A percentile compares a stretch with the other conserved stretches of the same genome.
Evolutionary conservation across 2,329 filamentous ascomycete species (phyloP).

Genomic region (Paraconiothyrium brasiliense): DNA sequence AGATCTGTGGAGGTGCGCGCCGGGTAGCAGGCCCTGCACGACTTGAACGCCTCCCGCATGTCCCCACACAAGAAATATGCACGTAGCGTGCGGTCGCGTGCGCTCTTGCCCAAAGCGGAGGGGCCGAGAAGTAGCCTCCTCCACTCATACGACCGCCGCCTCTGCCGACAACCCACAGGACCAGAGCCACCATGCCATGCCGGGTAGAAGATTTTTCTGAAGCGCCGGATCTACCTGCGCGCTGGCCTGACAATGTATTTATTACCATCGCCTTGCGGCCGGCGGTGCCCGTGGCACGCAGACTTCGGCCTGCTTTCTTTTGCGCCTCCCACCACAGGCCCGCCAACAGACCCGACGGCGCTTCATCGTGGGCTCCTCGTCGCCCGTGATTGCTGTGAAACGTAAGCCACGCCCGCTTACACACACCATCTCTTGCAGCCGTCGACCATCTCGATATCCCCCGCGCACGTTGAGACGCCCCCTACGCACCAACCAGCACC

Average conservation of each 20-base stretch:
- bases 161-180: not conserved
- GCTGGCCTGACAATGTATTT: not conserved
- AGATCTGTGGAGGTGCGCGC: not conserved
- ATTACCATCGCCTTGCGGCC: not conserved
- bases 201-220: slow-evolving; percentile 6
- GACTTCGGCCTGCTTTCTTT: slow-evolving; percentile 1
- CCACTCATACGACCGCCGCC: slow-evolving; percentile 9
- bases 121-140: slow-evolving; percentile 3
- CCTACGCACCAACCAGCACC: slow-evolving; percentile 3
- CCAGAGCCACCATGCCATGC: slow-evolving; percentile 5
- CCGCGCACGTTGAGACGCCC: slow-evolving; percentile 1
- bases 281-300: not conserved
- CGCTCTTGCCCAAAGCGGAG: slow-evolving; percentile 16
- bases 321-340: slow-evolving; percentile 6
- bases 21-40: not conserved
- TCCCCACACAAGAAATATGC: slow-evolving; percentile 12
- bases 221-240: not conserved
- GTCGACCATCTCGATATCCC: slow-evolving; percentile 4
- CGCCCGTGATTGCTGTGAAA: slow-evolving; percentile 8
- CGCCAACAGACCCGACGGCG: not conserved
- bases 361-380: not conserved
- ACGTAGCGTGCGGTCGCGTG: slow-evolving; percentile 19
- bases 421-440: not conserved
- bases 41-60: slow-evolving; percentile 6
- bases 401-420: not conserved